These are phyloP conservation scores for Eucalyptus dawsonii DNA, from an alignment of 345 rosid genomes.

Conservation along the genomic window DNA sequence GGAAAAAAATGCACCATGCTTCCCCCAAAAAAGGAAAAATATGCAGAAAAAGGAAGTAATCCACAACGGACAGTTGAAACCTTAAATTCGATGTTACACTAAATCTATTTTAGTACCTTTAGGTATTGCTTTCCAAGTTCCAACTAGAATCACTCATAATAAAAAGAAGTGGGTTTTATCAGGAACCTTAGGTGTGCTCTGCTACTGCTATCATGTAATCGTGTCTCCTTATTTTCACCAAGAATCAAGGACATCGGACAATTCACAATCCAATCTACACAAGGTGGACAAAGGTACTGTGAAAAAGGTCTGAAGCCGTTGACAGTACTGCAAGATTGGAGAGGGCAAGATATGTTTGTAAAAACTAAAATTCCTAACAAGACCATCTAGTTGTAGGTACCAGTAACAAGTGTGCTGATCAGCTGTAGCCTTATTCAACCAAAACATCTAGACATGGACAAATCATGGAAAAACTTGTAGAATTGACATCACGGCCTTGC, in stretches of 20 bases:
- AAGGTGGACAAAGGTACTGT: not conserved
- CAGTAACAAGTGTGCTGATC: not conserved
- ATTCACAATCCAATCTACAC: not conserved
- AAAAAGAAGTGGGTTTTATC: not conserved
- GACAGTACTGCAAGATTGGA: not conserved
- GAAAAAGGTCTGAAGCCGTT: not conserved
- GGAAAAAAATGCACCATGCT: not conserved
- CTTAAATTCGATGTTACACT: not conserved
- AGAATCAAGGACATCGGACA: not conserved
- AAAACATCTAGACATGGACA: not conserved
- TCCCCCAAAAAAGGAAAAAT: not conserved
- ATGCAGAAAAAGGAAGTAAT: not conserved
- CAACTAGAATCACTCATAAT: not conserved
- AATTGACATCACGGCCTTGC: not conserved
- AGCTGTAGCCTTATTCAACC: not conserved
- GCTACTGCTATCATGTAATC: not conserved
- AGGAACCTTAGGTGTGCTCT: not conserved
- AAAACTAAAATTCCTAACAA: not conserved
- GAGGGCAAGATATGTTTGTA: not conserved
- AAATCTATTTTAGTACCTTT: not conserved
- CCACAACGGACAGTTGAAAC: not conserved
- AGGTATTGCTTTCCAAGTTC: not conserved
- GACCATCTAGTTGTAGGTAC: not conserved
- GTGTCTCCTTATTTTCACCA: not conserved
- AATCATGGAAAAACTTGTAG: not conserved